Conservation (phyloP, 108 stramenopile genomes). For the Cyclotella sp. region DNA sequence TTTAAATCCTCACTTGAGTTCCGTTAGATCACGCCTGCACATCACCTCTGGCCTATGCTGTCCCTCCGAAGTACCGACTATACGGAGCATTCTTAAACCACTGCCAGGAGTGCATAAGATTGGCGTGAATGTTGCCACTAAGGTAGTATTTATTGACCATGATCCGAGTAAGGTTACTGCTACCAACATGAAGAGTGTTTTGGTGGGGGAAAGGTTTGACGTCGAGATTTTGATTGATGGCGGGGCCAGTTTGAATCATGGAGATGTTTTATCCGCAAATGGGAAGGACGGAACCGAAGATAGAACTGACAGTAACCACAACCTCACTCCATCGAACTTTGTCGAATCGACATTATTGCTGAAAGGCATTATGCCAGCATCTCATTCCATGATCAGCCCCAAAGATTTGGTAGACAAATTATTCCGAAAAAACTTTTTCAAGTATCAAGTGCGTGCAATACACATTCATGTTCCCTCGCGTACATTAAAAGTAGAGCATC, state of each 20-base stretch:
- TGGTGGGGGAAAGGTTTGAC: conserved; percentile 68
- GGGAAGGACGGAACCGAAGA: conserved; percentile 19
- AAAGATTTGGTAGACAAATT: conserved; percentile 46
- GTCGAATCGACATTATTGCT: conserved; percentile 74
- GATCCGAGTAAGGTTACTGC: conserved; percentile 54
- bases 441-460: conserved; percentile 64
- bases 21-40: conserved; percentile 34
- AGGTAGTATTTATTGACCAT: conserved; percentile 82
- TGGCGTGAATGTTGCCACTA: conserved; percentile 80
- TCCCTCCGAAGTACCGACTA: conserved; percentile 76
- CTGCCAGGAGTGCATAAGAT: conserved; percentile 72
- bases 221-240: conserved; percentile 71
- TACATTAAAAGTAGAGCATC: conserved; percentile 81
- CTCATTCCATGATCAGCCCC: background rate
- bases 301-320: conserved; percentile 16
- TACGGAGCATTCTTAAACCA: conserved; percentile 67
- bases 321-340: conserved; percentile 54
- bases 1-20: no score
- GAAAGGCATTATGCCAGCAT: conserved; percentile 30
- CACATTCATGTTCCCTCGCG: conserved; percentile 61
- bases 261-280: background rate
- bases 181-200: conserved; percentile 42
- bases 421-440: conserved; percentile 60
- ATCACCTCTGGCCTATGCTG: conserved; percentile 83
- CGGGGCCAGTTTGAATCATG: conserved; percentile 19